Conservation (phyloP, 1,284 basidiomycete genomes). For the Volvariella surrecta region DNA sequence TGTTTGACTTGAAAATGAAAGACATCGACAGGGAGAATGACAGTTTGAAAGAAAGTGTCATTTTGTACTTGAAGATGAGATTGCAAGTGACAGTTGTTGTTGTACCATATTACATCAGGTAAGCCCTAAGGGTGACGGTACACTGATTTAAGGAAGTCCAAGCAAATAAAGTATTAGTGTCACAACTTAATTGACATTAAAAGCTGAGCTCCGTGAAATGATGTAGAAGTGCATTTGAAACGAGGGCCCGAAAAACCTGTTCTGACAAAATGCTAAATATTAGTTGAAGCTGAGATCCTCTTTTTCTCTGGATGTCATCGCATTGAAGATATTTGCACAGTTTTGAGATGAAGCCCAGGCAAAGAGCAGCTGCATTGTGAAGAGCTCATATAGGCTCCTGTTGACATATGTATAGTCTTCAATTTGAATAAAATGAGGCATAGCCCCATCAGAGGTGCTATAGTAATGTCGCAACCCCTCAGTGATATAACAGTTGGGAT, state of each 20-base stretch:
- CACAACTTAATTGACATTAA: not conserved
- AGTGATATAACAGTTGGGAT: slow-evolving; percentile 7
- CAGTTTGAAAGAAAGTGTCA: slow-evolving; percentile 16
- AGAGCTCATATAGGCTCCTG: slow-evolving; percentile 9
- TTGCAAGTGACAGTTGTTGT: slow-evolving; percentile 27
- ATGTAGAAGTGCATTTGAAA: slow-evolving; percentile 9
- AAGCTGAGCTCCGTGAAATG: slow-evolving; percentile 12
- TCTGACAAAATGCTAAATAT: slow-evolving; percentile 5
- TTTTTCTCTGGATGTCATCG: too few species aligned
- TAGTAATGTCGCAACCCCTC: not conserved
- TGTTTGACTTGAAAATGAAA: slow-evolving; percentile 36
- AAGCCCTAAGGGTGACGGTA: slow-evolving; percentile 10
- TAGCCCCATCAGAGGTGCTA: not conserved
- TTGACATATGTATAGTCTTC: slow-evolving; percentile 12
- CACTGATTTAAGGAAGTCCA: slow-evolving; percentile 16
- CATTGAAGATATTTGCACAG: slow-evolving; percentile 11
- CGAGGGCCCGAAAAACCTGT: slow-evolving; percentile 11
- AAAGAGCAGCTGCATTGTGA: slow-evolving; percentile 11
- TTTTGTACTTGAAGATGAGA: slow-evolving; percentile 11
- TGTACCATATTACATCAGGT: slow-evolving; percentile 23
- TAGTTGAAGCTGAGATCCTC: slow-evolving; percentile 1
- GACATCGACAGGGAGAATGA: slow-evolving; percentile 27
- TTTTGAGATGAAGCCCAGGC: slow-evolving; percentile 13
- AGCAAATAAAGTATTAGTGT: slow-evolving; percentile 1
- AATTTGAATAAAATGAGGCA: slow-evolving; percentile 8